phyloP scores from a whole-genome alignment of 352 stramenopile genomes.

The Globisporangium orthogonon region DNA sequence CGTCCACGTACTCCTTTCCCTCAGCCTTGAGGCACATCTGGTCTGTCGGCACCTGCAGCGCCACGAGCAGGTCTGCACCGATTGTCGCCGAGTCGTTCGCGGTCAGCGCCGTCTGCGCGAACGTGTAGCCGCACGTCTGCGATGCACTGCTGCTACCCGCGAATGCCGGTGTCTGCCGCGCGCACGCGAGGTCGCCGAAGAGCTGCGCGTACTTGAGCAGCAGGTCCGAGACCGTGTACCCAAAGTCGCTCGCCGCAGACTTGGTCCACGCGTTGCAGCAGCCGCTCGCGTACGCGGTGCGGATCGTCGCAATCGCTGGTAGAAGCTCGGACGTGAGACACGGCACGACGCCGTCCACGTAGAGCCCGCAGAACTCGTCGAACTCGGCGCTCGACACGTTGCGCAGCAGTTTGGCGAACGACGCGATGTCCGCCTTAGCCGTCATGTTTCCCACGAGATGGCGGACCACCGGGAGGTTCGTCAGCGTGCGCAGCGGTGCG shows the following conservation, averaged over 20 bases:
- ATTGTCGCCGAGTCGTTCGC: conserved; percentile 25
- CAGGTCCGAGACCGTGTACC: conserved; percentile 55
- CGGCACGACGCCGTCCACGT: conserved; percentile 35
- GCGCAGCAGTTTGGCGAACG: conserved; percentile 23
- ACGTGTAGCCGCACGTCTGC: conserved; percentile 48
- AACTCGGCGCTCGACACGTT: conserved; percentile 27
- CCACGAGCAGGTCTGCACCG: conserved; percentile 26
- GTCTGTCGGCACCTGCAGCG: conserved; percentile 44
- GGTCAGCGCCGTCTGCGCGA: conserved; percentile 26
- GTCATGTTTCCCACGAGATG: conserved; percentile 32
- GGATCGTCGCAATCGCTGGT: conserved; percentile 42
- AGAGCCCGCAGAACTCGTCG: conserved; percentile 46
- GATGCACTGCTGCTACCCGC: conserved; percentile 17
- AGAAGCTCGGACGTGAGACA: conserved; percentile 48
- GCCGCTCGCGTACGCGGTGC: conserved; percentile 19
- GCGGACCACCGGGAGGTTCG: conserved; percentile 37
- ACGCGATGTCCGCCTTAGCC: conserved; percentile 12
- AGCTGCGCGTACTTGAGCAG: conserved; percentile 51
- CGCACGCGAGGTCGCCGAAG: conserved; percentile 41
- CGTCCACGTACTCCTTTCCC: conserved; percentile 37
- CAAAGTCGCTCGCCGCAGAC: conserved; percentile 31
- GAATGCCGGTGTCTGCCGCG: conserved; percentile 39
- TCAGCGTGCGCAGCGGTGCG: background rate
- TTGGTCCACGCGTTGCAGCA: conserved; percentile 26
- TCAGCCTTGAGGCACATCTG: conserved; percentile 49